Conservation (phyloP, 192 early-diverging fungal species). For the Umbelopsis vinacea region DNA sequence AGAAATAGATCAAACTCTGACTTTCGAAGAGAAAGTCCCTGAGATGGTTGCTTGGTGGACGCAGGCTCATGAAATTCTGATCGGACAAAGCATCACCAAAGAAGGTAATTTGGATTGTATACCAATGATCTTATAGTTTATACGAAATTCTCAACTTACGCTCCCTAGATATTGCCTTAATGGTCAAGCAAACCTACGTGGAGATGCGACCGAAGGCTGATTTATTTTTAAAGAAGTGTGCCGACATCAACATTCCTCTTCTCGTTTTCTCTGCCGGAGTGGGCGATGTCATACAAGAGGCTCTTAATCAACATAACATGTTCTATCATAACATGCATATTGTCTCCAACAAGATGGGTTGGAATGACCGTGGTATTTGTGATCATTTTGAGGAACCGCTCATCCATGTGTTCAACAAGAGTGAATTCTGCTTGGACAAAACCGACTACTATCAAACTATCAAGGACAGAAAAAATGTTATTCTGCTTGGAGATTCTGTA, state of each 20-base stretch:
- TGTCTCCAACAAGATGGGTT: constrained; percentile 73
- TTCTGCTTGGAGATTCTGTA: constrained; percentile 72
- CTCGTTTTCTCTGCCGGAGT: constrained; percentile 78
- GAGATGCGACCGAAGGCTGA: constrained; percentile 51
- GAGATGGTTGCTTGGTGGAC: constrained; percentile 78
- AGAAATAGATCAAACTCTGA: constrained; percentile 56
- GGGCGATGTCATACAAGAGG: constrained; percentile 65
- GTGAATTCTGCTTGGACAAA: constrained; percentile 56
- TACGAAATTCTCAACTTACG: not conserved
- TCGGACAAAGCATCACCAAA: constrained; percentile 51
- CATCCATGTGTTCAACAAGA: constrained; percentile 78
- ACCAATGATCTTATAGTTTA: not conserved
- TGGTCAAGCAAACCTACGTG: constrained; percentile 54
- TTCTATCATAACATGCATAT: constrained; percentile 63
- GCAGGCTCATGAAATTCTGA: constrained; percentile 59
- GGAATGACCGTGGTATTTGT: constrained; percentile 57
- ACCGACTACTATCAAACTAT: constrained; percentile 49
- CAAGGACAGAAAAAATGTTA: constrained; percentile 58
- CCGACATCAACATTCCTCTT: constrained; percentile 52
- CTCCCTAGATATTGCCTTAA: constrained; percentile 46
- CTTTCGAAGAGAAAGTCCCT: constrained; percentile 60
- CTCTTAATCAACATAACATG: constrained; percentile 48
- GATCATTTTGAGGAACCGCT: constrained; percentile 66
- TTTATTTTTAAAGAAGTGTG: constrained; percentile 44
- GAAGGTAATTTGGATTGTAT: constrained; percentile 24